These are phyloP conservation scores for Thraustotheca clavata DNA, from an alignment of 352 stramenopile genomes.

Conservation along the genomic window DNA sequence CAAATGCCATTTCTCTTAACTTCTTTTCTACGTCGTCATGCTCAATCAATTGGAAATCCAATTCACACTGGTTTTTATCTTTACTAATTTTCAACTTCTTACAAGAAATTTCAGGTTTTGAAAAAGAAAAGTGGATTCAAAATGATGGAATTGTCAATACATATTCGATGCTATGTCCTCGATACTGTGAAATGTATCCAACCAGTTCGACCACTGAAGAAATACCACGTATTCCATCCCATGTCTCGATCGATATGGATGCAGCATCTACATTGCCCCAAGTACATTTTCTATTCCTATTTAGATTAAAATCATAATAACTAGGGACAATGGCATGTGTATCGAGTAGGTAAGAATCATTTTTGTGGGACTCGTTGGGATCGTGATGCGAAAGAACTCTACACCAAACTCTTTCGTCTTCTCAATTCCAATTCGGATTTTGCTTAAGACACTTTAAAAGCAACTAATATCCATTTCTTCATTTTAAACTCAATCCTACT, in stretches of 20 bases:
- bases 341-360: conserved; percentile 68
- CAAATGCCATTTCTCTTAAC: conserved; percentile 7
- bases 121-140: conserved; percentile 51
- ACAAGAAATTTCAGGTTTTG: conserved; percentile 30
- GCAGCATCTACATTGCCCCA: conserved; percentile 24
- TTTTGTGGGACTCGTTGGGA: conserved; percentile 64
- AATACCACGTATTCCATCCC: conserved; percentile 44
- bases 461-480: too few relatives aligned
- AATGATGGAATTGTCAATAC: conserved; percentile 73
- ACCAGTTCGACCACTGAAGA: conserved; percentile 21
- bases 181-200: conserved; percentile 32
- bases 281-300: conserved; percentile 18
- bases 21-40: neutral
- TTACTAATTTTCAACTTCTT: neutral
- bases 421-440: too few relatives aligned
- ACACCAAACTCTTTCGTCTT: conserved; percentile 47
- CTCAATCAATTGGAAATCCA: neutral
- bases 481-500: too few relatives aligned
- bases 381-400: conserved; percentile 47
- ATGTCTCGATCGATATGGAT: conserved; percentile 62
- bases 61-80: neutral
- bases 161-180: conserved; percentile 54
- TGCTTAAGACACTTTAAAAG: too few relatives aligned
- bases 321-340: conserved; percentile 63
- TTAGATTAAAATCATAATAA: conserved; percentile 26